Conservation (phyloP, 345 rosid genomes). For the Citrus trifoliata region DNA sequence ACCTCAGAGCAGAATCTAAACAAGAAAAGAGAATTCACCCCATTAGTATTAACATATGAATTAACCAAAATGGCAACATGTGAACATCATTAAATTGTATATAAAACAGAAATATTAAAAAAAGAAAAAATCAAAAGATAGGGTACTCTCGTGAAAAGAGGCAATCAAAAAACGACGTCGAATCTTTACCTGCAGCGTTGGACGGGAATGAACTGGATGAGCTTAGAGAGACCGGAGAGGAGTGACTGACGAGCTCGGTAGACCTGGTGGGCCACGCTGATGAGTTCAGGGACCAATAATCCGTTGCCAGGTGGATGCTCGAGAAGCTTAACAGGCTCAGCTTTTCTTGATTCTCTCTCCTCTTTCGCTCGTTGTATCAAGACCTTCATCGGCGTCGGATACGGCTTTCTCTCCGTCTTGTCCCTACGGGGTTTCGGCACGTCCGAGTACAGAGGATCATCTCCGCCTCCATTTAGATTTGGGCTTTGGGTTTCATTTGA, state of each 20-base stretch:
- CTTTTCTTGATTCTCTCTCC: constrained; percentile 59
- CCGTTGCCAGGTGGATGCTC: constrained; percentile 80
- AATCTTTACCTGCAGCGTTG: constrained; percentile 63
- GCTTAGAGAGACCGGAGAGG: constrained; percentile 52
- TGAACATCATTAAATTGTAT: background rate
- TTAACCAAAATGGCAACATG: background rate
- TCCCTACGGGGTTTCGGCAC: constrained; percentile 65
- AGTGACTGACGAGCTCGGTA: constrained; percentile 48
- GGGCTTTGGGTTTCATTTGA: constrained; percentile 4
- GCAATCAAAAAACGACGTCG: background rate
- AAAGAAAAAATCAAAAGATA: background rate
- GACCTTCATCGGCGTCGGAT: constrained; percentile 67
- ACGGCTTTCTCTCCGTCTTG: constrained; percentile 83
- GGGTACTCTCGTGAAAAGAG: background rate
- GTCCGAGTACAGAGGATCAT: constrained; percentile 53
- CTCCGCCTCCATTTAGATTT: background rate
- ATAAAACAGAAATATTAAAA: background rate
- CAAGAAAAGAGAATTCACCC: background rate
- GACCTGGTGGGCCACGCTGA: constrained; percentile 59
- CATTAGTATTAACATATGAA: background rate
- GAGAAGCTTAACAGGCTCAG: constrained; percentile 66
- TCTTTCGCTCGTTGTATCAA: constrained; percentile 65
- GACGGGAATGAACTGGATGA: constrained; percentile 42
- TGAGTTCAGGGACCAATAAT: constrained; percentile 66
- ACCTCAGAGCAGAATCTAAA: constrained; percentile 67